Percentiles rank a stretch among this genome's conserved stretches.
Evolutionary conservation across 768 basidiomycete species (phyloP).

Genomic region (Leucosporidium scottii): DNA sequence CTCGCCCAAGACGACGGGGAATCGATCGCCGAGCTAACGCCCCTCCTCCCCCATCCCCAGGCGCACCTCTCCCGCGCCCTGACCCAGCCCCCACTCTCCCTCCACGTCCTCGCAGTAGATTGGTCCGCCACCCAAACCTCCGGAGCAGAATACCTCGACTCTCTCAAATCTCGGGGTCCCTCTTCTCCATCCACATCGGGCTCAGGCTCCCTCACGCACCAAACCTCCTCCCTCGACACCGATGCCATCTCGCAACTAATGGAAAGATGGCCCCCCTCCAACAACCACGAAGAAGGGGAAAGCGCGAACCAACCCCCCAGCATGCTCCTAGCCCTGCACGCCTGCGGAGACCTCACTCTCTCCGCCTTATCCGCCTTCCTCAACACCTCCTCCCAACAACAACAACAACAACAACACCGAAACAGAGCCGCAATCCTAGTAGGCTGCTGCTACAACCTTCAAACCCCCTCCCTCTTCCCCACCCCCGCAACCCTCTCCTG

Average conservation of each 20-base stretch:
- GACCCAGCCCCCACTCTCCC: constrained; percentile 14
- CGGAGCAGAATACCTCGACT: constrained; percentile 23
- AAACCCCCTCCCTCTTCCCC: constrained; percentile 9
- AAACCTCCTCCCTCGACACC: constrained; percentile 15
- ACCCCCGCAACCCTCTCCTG: not conserved
- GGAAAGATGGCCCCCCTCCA: constrained; percentile 6
- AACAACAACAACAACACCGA: not conserved
- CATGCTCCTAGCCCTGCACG: constrained; percentile 26
- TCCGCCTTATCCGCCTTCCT: constrained; percentile 19
- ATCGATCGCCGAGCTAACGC: too few relatives aligned
- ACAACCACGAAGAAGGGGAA: not conserved
- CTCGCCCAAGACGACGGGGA: too few relatives aligned
- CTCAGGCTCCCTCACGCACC: constrained; percentile 17
- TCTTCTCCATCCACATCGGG: not conserved
- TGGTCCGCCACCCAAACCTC: constrained; percentile 19
- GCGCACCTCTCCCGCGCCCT: constrained; percentile 29
- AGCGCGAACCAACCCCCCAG: not conserved
- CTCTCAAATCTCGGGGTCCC: not conserved
- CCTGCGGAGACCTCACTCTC: constrained; percentile 28
- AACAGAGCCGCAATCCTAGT: not conserved
- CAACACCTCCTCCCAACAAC: not conserved
- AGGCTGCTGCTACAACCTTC: constrained; percentile 31
- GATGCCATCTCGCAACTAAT: not conserved
- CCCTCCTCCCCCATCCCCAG: constrained; percentile 1
- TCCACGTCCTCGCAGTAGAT: constrained; percentile 31